A percentile compares a stretch with the other conserved stretches of the same genome.
Conservation (phyloP, 768 basidiomycete genomes). For the Candolleomyces eurysporus region DNA sequence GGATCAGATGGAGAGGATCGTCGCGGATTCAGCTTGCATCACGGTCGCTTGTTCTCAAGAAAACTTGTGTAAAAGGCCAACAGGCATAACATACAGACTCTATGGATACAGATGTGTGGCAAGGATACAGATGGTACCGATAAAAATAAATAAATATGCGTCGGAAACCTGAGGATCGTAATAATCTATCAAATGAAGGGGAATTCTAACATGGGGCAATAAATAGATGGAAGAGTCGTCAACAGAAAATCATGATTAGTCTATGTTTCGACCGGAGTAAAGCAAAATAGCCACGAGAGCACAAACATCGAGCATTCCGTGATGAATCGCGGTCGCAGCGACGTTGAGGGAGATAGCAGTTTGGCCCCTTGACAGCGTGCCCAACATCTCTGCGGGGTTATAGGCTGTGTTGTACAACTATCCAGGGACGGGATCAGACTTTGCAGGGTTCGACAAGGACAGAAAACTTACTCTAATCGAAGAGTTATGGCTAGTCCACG, state of each 20-base stretch:
- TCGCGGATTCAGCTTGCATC: too few relatives aligned
- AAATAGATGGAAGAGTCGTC: too few relatives aligned
- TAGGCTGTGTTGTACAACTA: slow-evolving; percentile 12
- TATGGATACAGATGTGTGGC: too few relatives aligned
- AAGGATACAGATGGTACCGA: too few relatives aligned
- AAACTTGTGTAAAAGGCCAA: too few relatives aligned
- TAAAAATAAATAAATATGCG: too few relatives aligned
- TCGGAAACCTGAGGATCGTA: too few relatives aligned
- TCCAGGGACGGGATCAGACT: not conserved
- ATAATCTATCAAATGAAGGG: too few relatives aligned
- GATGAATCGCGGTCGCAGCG: slow-evolving; percentile 5
- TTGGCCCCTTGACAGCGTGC: not conserved
- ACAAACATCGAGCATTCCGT: slow-evolving; percentile 5
- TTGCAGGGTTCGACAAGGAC: not conserved
- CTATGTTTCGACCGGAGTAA: slow-evolving; percentile 8
- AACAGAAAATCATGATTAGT: not conserved
- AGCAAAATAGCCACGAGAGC: slow-evolving; percentile 5
- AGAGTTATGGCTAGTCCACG: slow-evolving; percentile 1
- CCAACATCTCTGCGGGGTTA: slow-evolving; percentile 7
- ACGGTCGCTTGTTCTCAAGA: too few relatives aligned
- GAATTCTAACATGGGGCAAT: too few relatives aligned
- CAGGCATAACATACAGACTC: too few relatives aligned
- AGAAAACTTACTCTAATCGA: slow-evolving; percentile 2
- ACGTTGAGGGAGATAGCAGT: slow-evolving; percentile 5
- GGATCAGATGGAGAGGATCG: too few relatives aligned